Base-by-base conservation (phyloP, 371 early-diverging fungal species). In the Mortierella sp. region DNA sequence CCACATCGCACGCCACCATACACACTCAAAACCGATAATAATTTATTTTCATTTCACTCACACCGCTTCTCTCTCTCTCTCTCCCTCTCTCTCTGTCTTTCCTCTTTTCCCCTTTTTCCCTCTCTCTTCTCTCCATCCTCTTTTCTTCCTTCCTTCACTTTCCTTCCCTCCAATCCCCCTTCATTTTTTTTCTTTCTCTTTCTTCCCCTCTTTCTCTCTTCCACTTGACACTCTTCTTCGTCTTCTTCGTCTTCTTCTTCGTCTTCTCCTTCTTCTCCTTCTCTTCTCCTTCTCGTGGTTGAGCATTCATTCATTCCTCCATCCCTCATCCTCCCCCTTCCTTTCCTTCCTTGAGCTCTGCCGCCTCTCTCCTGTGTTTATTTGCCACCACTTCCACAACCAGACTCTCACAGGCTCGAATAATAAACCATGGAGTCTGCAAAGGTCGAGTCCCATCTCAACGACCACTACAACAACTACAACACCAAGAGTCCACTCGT, bases 391-490 rank as follows among this genome's bases (percentile, higher is more conserved):
- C 44, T 37, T 29, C 48, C 26, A 48, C 7, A n/a, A n/a, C 31
- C 19, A 53, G 19, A n/a, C 48, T 24, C 9, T 24, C n/a, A 26
- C 50, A 50, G 19, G 16, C 19, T n/a, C 48, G 8, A 48, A 19
- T 10, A 41, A 4, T 10, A 48, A 44, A 8, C 66, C 44, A 44
- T 40, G 41, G 43, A 66, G 43, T 66, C 43, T 66, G 55, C 55
- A 55, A 55, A 55, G 55, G 34, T 55, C 55, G 55, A 55, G 55
- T 55, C 55, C 16, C 55, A 29, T 19, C 55, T 55, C 55, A 55
- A 55, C 55, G 55, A 7, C 55, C 55, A 31, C 31, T 55, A 31
- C 14, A 55, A 5, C 19, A 14, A 50, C 50, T n/a, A 29, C 48
- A n/a, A 48, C 48, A n/a, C n/a, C n/a, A n/a, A n/a, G n/a, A n/a